These are phyloP conservation scores for Ceratobasidium sp. DNA, from an alignment of 1,284 basidiomycete species.

Conservation along the genomic window DNA sequence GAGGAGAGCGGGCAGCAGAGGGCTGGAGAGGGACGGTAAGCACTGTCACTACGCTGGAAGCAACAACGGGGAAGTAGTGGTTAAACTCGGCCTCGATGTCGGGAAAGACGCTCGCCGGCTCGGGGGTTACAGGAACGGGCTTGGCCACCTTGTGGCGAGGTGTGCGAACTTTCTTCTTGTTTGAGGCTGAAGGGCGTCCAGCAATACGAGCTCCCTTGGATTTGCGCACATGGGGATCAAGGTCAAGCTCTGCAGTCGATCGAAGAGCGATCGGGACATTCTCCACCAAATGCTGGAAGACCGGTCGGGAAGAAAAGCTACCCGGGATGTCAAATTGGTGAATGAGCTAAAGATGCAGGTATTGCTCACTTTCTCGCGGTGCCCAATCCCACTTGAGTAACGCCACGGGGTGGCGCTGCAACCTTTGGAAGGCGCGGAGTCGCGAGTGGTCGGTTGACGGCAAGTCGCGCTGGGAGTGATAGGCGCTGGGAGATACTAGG, in stretches of 20 bases:
- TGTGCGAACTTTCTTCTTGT: conserved; percentile 8
- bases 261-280: conserved; percentile 28
- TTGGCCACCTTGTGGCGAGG: conserved; percentile 13
- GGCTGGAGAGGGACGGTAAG: conserved; percentile 35
- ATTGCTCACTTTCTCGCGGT: conserved; percentile 19
- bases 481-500: conserved; percentile 32
- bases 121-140: not conserved
- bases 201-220: conserved; percentile 23
- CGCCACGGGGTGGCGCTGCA: conserved; percentile 8
- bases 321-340: not conserved
- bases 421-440: conserved; percentile 31
- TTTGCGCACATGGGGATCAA: conserved; percentile 32
- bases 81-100: conserved; percentile 37
- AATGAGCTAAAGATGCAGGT: not conserved
- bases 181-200: conserved; percentile 20
- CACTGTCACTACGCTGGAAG: conserved; percentile 30
- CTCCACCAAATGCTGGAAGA: conserved; percentile 36
- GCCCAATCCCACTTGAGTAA: conserved; percentile 22
- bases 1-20: conserved; percentile 13
- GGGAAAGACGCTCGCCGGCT: conserved; percentile 20
- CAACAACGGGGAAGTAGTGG: conserved; percentile 26
- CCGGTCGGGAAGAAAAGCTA: conserved; percentile 32
- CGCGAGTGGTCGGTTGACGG: conserved; percentile 20
- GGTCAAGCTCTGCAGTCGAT: conserved; percentile 22
- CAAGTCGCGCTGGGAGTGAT: conserved; percentile 21